Percentiles rank a stretch among this genome's conserved stretches.
These are phyloP conservation scores for Suaeda aralocaspica DNA, from an alignment of 148 eudicot genomes.

Conservation along the genomic window DNA sequence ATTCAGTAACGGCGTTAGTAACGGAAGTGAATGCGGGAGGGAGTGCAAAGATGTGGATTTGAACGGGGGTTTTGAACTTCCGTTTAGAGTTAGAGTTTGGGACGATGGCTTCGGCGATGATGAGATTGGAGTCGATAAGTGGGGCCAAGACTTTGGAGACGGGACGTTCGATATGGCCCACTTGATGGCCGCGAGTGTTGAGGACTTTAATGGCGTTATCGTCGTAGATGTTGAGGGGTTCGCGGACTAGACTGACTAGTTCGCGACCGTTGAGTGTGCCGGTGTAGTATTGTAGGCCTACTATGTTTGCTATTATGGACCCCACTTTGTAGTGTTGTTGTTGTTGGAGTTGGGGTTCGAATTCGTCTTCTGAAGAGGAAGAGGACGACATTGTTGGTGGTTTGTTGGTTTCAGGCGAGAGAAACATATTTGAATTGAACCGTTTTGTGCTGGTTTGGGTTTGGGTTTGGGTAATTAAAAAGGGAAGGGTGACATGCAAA, in stretches of 20 bases:
- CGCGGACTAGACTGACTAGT: constrained; percentile 71
- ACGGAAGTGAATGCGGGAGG: no score
- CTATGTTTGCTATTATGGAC: constrained; percentile 62
- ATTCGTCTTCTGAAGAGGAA: constrained; percentile 21
- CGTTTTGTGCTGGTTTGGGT: neutral
- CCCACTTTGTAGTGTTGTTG: constrained; percentile 75
- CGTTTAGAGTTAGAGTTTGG: constrained; percentile 42
- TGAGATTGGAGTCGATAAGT: constrained; percentile 39
- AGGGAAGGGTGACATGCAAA: no score
- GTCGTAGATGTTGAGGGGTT: constrained; percentile 54
- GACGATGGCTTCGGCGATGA: constrained; percentile 65
- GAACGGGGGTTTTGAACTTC: constrained; percentile 53
- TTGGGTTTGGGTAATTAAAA: no score
- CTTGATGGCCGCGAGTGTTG: constrained; percentile 54
- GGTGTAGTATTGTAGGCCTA: constrained; percentile 57
- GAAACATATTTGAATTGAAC: neutral
- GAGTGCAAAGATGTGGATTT: constrained; percentile 73
- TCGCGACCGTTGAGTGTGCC: constrained; percentile 65
- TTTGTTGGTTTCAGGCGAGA: neutral
- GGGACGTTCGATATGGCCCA: constrained; percentile 58
- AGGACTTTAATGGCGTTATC: constrained; percentile 72
- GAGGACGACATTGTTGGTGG: constrained; percentile 7
- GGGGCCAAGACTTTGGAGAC: constrained; percentile 69
- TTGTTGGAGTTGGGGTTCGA: constrained; percentile 39
- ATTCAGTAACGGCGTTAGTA: no score